Conservation (phyloP, 495 filamentous ascomycete genomes). For the Penicillium desertorum region DNA sequence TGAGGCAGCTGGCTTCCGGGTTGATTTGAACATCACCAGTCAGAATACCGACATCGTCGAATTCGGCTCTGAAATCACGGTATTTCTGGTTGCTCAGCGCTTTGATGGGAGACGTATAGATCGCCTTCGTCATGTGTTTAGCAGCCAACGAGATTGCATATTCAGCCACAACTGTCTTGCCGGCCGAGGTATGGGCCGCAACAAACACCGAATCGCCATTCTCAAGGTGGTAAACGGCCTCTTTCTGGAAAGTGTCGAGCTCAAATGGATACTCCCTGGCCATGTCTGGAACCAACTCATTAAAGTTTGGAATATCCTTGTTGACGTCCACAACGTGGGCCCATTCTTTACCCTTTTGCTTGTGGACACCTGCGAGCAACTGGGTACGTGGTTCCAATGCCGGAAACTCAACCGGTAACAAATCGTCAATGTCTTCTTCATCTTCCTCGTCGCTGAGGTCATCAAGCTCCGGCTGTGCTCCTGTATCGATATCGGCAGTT, state of each 20-base stretch:
- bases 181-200: conserved; percentile 96
- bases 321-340: conserved; percentile 97
- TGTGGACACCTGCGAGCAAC: conserved; percentile 68
- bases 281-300: conserved; percentile 92
- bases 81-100: conserved; percentile 99
- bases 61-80: conserved; percentile 82
- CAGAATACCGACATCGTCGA: conserved; percentile 94
- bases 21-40: conserved; percentile 98
- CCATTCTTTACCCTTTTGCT: conserved; percentile 82
- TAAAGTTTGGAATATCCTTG: conserved; percentile 84
- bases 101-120: conserved; percentile 99
- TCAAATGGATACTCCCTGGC: conserved; percentile 95
- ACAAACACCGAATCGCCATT: conserved; percentile 97
- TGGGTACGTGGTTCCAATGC: conserved; percentile 80
- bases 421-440: conserved; percentile 81
- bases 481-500: conserved; percentile 36
- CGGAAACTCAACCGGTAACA: conserved; percentile 92
- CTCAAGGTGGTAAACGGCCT: conserved; percentile 96
- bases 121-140: conserved; percentile 98
- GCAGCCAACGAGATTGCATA: conserved; percentile 95
- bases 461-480: conserved; percentile 47
- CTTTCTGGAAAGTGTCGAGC: conserved; percentile 96
- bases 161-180: conserved; percentile 97
- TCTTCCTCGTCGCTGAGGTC: conserved; percentile 52
- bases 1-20: conserved; percentile 94